Base-by-base conservation (phyloP, 306 rosid genomes). In the Arachis hypogaea region DNA sequence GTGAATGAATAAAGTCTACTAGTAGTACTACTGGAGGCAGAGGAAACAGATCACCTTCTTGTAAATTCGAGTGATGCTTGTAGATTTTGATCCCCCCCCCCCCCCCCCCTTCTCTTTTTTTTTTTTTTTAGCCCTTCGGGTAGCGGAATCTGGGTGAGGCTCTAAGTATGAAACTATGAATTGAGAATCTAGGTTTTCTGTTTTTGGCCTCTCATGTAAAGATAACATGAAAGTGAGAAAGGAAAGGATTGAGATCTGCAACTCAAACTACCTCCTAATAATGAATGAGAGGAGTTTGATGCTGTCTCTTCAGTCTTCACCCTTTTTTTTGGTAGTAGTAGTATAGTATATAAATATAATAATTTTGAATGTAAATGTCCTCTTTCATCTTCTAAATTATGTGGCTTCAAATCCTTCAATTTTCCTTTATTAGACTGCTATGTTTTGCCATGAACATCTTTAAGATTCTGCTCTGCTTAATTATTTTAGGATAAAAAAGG, bases 11-110 rank as follows among this genome's bases (percentile, higher is more conserved):
- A 11, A n/a, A 51, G 54, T 7, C 54, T 51, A 3, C 56, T 11
- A 51, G 7, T 52, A n/a, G 22, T 52, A n/a, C 80, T 73, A 73
- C 68, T 54, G 45, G 73, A 42, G 45, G 80, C 80, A 63, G 84
- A 75, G 80, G 77, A 69, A 74, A 63, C 77, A 75, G 73, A 75
- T 73, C 50, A 74, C 9, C 29, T 3, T 62, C 7, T 11, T 80
- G 84, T 74, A 63, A 58, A 69, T 80, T 80, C 73, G 60, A 22
- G 7, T 68, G 79, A 57, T 62, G 76, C 83, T 51, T 54, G 68
- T 69, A 68, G 83, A 36, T 46, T 62, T 55, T 55, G 9, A 9
- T n/a, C 14, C 28, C 28, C 28, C 22, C 22, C 22, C 22, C 22
- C 22, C 22, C 22, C 22, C 22, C 28, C 28, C 28, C 1, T 1